Percentiles rank a stretch among this genome's conserved stretches.
phyloP scores from a whole-genome alignment of 371 early-diverging fungal genomes.

The Dichotomocladium elegans region DNA sequence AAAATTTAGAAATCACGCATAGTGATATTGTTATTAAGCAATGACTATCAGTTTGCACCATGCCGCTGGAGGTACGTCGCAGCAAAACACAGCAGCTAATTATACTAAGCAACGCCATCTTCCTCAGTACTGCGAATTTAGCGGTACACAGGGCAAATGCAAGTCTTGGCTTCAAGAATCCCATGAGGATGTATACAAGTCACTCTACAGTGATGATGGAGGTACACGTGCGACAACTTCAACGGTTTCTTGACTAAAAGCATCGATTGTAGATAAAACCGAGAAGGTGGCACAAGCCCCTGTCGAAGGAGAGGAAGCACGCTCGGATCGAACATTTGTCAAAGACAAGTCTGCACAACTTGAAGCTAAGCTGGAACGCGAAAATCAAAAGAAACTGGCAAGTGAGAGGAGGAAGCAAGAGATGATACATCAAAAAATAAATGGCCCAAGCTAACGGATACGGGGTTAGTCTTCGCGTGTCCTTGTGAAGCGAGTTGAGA shows the following conservation, averaged over 20 bases:
- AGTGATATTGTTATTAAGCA: background rate
- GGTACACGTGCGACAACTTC: too few species aligned
- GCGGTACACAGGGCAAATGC: slow-evolving; percentile 77
- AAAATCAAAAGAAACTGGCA: slow-evolving; percentile 74
- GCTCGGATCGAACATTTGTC: slow-evolving; percentile 45
- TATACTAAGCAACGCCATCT: background rate
- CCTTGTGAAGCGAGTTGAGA: slow-evolving; percentile 75
- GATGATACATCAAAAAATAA: slow-evolving; percentile 1
- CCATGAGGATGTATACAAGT: slow-evolving; percentile 53
- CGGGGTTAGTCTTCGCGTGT: slow-evolving; percentile 46
- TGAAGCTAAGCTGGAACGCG: slow-evolving; percentile 75
- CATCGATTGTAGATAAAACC: slow-evolving; percentile 33
- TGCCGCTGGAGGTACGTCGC: slow-evolving; percentile 53
- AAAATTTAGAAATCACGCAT: slow-evolving; percentile 2
- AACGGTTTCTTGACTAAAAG: too few species aligned
- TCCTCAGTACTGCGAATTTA: slow-evolving; percentile 85
- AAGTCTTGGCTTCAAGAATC: slow-evolving; percentile 71
- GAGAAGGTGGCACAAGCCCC: slow-evolving; percentile 33
- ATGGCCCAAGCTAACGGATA: background rate
- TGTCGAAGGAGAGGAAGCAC: slow-evolving; percentile 30
- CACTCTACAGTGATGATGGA: slow-evolving; percentile 46
- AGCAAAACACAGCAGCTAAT: background rate
- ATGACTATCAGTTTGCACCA: slow-evolving; percentile 44
- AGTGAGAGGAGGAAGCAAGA: background rate
- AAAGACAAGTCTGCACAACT: slow-evolving; percentile 49